Base-by-base conservation (phyloP, 2,329 filamentous ascomycete species). In the Colletotrichum sp. region DNA sequence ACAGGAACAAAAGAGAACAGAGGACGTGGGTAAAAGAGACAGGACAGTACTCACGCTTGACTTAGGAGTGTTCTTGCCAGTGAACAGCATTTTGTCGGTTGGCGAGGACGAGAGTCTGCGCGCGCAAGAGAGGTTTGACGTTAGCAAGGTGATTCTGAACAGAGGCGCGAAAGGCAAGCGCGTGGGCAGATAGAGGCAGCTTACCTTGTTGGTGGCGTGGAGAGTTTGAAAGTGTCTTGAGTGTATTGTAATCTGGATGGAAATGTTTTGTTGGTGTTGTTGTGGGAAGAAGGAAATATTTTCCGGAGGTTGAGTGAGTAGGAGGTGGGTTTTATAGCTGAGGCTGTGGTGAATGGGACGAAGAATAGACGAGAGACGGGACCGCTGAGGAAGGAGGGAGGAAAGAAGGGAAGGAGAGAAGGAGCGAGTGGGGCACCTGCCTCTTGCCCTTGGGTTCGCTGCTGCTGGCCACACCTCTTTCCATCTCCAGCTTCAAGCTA, bases 1-100 rank as follows among this genome's bases (percentile, higher is more conserved):
- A 21, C n/a, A 21, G 43, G 0, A n/a, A 21, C 9, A 0, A 48
- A 48, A 48, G 10, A 0, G 43, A n/a, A n/a, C n/a, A n/a, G n/a
- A n/a, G n/a, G n/a, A n/a, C n/a, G 5, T 12, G 18, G 43, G 0
- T 21, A 12, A 13, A 52, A 13, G 6, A 0, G n/a, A 21, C 1
- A 13, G 43, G 2, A 52, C 6, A 21, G n/a, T 52, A 52, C 43
- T 52, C 43, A 52, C 43, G 6, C 0, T 43, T 10, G 39, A 10
- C 39, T n/a, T 43, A 0, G 43, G 6, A 12, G n/a, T 52, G 43
- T 12, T 52, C n/a, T 52, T 52, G 43, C 43, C 2, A 0, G n/a
- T 1, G 10, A 52, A 52, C 0, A 13, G 10, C 39, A 52, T n/a
- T n/a, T n/a, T n/a, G n/a, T n/a, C n/a, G n/a, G n/a, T n/a, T n/a